Evolutionary conservation across 805 yeast species (phyloP), one percentile per base, ranked within the genome.

Genomic region (Ogataea nitratoaversa): DNA sequence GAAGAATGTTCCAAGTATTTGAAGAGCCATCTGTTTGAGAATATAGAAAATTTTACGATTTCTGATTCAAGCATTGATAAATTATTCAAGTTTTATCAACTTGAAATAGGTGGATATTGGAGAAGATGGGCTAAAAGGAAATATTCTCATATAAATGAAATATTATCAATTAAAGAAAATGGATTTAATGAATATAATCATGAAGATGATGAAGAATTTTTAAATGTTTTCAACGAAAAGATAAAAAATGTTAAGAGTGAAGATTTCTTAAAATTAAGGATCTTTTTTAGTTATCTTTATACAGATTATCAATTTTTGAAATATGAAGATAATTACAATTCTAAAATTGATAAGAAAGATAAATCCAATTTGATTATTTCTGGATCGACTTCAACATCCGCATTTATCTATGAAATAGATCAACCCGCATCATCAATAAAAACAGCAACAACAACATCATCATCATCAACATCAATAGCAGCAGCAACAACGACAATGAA

Each of bases 71-170:
- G 49, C 4, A 56, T 68, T 18, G 53, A 68, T 35, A 64, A 66
- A 2, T 52, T 90, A 31, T 65, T 80, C 17, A 60, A 70, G 37
- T 62, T 67, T 40, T 93, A 87, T 64, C 65, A 67, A 41, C 65
- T 68, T 18, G 69, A 73, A 34, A 74, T 88, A 29, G 95, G 86
- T 3, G 84, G 88, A 3, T 91, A 93, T 65, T 91, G 98, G 98
- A 72, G 78, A 38, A 68, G 90, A 31, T 74, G 95, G 78, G 75
- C 70, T 43, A 70, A 72, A 37, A 74, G 75, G 31, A 63, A 44
- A 30, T 52, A 46, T 24, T 20, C 40, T 19, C 56, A 54, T 33
- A 35, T 57, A 4, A 40, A 52, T 17, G 42, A 39, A n/a, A 45
- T 49, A 5, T 47, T 59, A 49, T 48, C 32, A 2, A 31, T 38